These are phyloP conservation scores for Irpex sp. DNA, from an alignment of 1,284 basidiomycete species.

Conservation along the genomic window DNA sequence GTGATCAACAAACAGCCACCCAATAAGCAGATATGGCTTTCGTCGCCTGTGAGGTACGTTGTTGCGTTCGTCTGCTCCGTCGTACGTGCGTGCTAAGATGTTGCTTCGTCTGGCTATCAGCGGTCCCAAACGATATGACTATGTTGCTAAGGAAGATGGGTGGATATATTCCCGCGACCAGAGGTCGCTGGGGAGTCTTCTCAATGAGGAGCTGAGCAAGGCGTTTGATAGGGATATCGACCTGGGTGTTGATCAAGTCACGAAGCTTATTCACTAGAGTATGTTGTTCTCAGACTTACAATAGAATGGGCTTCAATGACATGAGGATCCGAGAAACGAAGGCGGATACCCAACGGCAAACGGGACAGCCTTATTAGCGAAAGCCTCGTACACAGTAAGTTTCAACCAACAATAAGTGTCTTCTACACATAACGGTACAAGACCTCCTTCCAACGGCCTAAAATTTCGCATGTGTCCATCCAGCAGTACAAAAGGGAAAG, in stretches of 20 bases:
- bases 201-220: slow-evolving; percentile 63
- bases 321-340: too few species aligned
- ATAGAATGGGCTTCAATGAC: too few species aligned
- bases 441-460: too few species aligned
- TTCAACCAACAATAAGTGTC: too few species aligned
- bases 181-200: slow-evolving; percentile 56
- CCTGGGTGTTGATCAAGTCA: slow-evolving; percentile 21
- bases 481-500: too few species aligned
- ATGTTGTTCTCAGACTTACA: too few species aligned
- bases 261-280: not conserved
- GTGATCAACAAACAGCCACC: slow-evolving; percentile 99
- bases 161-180: slow-evolving; percentile 83
- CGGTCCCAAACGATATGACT: slow-evolving; percentile 90
- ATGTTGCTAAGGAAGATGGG: slow-evolving; percentile 45
- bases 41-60: slow-evolving; percentile 64
- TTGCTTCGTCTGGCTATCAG: slow-evolving; percentile 35
- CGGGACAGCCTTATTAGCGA: too few species aligned
- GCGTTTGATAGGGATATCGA: slow-evolving; percentile 28
- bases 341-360: too few species aligned
- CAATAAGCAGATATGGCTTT: slow-evolving; percentile 98
- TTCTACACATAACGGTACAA: too few species aligned
- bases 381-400: too few species aligned
- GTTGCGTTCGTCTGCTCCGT: not conserved
- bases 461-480: too few species aligned
- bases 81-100: not conserved